phyloP scores from a whole-genome alignment of 2,329 filamentous ascomycete species.

The Ophiostoma himal-ulmi region DNA sequence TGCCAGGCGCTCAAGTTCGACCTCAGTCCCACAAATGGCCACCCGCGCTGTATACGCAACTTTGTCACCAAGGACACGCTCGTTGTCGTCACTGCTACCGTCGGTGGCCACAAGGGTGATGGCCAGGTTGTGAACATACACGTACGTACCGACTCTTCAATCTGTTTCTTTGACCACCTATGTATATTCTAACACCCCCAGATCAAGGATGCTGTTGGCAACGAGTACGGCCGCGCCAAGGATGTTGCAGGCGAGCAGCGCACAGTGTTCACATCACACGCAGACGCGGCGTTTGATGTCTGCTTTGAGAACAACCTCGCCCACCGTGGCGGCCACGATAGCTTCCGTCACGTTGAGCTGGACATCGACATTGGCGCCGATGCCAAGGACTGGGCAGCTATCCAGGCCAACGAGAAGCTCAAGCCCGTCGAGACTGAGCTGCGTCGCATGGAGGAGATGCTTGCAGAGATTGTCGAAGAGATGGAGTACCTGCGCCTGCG shows the following conservation, averaged over 20 bases:
- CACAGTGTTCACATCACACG: conserved; percentile 88
- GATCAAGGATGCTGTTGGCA: conserved; percentile 93
- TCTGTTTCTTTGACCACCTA: no score
- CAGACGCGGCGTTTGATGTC: conserved; percentile 88
- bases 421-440: conserved; percentile 95
- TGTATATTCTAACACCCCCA: conserved; percentile 35
- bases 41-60: conserved; percentile 90
- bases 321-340: conserved; percentile 38
- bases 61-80: conserved; percentile 88
- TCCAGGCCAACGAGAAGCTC: conserved; percentile 94
- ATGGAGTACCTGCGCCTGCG: conserved; percentile 90
- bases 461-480: conserved; percentile 80
- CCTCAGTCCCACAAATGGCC: conserved; percentile 60
- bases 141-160: conserved; percentile 46
- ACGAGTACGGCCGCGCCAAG: conserved; percentile 88
- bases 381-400: conserved; percentile 95
- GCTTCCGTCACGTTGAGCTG: conserved; percentile 72
- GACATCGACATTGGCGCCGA: conserved; percentile 96
- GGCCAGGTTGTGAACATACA: conserved; percentile 92
- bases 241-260: conserved; percentile 88
- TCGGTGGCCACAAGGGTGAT: conserved; percentile 81
- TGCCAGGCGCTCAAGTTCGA: conserved; percentile 85
- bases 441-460: conserved; percentile 84
- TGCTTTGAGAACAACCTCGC: conserved; percentile 84
- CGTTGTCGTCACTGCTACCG: conserved; percentile 87